A percentile compares a stretch with the other conserved stretches of the same genome.
Evolutionary conservation across 2,329 filamentous ascomycete genomes (phyloP).

Genomic region (Fusarium sp.): DNA sequence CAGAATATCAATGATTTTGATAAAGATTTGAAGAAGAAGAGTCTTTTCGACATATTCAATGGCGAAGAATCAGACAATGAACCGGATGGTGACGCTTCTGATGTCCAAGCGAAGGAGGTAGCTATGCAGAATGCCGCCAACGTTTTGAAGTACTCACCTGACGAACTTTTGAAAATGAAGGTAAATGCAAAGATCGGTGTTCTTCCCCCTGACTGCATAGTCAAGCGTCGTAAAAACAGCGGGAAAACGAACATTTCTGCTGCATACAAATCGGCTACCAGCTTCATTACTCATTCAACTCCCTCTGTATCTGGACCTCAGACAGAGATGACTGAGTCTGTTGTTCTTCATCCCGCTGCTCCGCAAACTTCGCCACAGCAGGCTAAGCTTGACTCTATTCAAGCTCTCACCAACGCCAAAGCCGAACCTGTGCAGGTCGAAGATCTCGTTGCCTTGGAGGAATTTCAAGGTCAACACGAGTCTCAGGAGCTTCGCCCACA

Average conservation of each 20-base stretch:
- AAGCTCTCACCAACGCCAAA: not conserved
- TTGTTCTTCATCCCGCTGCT: not conserved
- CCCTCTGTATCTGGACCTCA: not conserved
- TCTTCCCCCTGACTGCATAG: not conserved
- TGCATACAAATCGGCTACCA: not conserved
- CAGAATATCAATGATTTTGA: not conserved
- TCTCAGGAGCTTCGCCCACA: slow-evolving; percentile 33
- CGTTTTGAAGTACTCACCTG: slow-evolving; percentile 6
- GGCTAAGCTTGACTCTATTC: not conserved
- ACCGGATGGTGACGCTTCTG: not conserved
- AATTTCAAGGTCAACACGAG: slow-evolving; percentile 29
- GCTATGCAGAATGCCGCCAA: not conserved
- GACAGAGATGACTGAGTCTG: not conserved
- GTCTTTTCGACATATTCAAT: not conserved
- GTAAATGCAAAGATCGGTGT: not conserved
- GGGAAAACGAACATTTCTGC: not conserved
- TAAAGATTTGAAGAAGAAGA: not conserved
- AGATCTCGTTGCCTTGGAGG: not conserved
- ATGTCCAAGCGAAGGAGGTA: not conserved
- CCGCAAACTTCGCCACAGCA: not conserved
- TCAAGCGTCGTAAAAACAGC: not conserved
- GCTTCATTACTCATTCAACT: not conserved
- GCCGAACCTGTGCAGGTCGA: not conserved
- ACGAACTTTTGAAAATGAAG: slow-evolving; percentile 18
- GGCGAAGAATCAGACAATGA: slow-evolving; percentile 5